Base-by-base conservation (phyloP, 352 stramenopile species). In the Aphanomyces cochlioides region DNA sequence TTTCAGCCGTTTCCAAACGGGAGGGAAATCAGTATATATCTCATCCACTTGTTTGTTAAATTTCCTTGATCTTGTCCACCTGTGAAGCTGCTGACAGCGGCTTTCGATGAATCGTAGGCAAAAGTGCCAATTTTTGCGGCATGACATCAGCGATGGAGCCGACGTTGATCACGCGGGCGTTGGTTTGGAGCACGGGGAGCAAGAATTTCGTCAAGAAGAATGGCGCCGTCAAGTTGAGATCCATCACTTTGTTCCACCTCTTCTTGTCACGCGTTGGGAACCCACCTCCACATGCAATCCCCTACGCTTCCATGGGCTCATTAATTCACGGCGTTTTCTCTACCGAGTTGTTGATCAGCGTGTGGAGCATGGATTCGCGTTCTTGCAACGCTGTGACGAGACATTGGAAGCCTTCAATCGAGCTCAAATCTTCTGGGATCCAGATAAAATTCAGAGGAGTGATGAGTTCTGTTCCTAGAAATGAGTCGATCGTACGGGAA, bases 101-200 rank as follows among this genome's bases (percentile, higher is more conserved):
- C 94, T 83, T 99, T 99, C 67, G 80, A 94, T 57, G 88, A 85
- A 77, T 98, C 92, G 80, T 99, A 99, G n/a, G 93, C 91, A 69
- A 96, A 87, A 17, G 92, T 97, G 10, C 84, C 80, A 56, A 97
- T 83, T 39, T 85, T 83, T 98, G 87, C 73, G 75, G 90, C 47
- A 91, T 71, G 37, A 98, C 73, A 21, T 95, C 85, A 2, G 76
- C 80, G 47, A 90, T 76, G 7, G 83, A 92, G 38, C 85, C 81
- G 19, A 95, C 59, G 67, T 89, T 94, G 76, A 95, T 91, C 36
- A 94, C 70, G 38, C 85, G 78, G 38, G 84, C 79, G 36, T 74
- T 72, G 45, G 83, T 77, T 1, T 82, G 54, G 56, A 99, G 78
- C 21, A 98, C 77, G 10, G 93, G 94, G 21, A 98, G 76, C 60